A percentile compares a stretch with the other conserved stretches of the same genome.
phyloP scores from a whole-genome alignment of 495 filamentous ascomycete genomes.

The Lepraria neglecta region DNA sequence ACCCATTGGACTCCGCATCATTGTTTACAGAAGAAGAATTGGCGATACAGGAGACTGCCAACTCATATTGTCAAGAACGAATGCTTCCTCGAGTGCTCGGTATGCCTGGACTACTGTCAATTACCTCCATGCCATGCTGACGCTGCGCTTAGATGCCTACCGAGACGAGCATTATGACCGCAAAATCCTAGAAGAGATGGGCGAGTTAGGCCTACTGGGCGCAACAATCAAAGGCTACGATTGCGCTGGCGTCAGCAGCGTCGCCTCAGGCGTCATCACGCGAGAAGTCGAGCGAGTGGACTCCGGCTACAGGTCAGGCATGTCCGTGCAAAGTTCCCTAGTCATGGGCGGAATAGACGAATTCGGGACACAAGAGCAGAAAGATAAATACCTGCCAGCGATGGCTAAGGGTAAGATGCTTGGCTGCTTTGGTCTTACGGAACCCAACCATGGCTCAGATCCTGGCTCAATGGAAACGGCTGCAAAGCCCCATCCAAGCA shows the following conservation, averaged over 20 bases:
- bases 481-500: conserved; percentile 78
- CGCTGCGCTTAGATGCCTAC: conserved; percentile 67
- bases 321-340: conserved; percentile 92
- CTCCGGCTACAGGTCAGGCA: conserved; percentile 88
- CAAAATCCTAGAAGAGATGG: conserved; percentile 89
- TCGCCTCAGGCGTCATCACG: conserved; percentile 88
- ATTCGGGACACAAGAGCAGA: conserved; percentile 82
- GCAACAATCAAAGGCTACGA: conserved; percentile 88
- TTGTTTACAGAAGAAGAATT: conserved; percentile 83
- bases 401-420: conserved; percentile 83
- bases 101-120: conserved; percentile 39
- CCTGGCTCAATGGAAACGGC: conserved; percentile 92
- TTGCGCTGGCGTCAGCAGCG: conserved; percentile 88
- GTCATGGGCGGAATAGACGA: conserved; percentile 97
- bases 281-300: conserved; percentile 95
- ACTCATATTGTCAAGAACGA: conserved; percentile 86
- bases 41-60: conserved; percentile 79
- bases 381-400: conserved; percentile 75
- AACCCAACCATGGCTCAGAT: conserved; percentile 96
- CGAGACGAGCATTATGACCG: conserved; percentile 88
- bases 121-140: background rate
- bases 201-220: conserved; percentile 84
- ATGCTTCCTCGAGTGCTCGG: conserved; percentile 81
- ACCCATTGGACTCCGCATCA: conserved; percentile 68
- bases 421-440: conserved; percentile 91